Evolutionary conservation across 2,329 filamentous ascomycete species (phyloP), one percentile per base, ranked within the genome.

Genomic region (Macrophomina pseudophaseolina): DNA sequence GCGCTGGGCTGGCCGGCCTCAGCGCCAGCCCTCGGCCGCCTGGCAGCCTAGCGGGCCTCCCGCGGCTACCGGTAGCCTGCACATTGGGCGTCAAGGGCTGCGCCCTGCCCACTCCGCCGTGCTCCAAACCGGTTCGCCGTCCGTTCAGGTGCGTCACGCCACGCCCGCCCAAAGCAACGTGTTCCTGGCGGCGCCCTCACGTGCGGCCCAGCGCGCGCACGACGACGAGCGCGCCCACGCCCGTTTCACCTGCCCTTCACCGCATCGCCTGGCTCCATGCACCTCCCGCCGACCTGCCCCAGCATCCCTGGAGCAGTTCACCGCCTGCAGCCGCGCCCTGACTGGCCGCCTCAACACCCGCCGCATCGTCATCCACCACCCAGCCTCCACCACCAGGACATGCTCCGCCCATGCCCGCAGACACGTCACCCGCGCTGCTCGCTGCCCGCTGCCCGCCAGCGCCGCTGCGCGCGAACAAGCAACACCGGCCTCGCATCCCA

Each of bases 221-320:
- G 49, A 1, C 16, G 49, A 23, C 49, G 49, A 23, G 12, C 9
- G 23, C 30, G 9, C 14, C 30, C n/a, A 16, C 33, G 52, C 38
- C 52, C 33, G 32, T 56, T 56, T 56, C 32, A 44, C 42, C n/a
- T 42, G 28, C n/a, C 54, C 16, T 23, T 28, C 40, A 58, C 35
- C 35, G 40, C 35, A 38, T 38, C 35, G 35, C 4, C 6, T 38
- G 7, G 6, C 35, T 38, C 7, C 2, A 38, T 7, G 11, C 28
- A 30, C 71, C 73, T 74, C 73, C 68, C 76, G 76, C 74, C 76
- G 76, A 79, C 78, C 76, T 78, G 16, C 32, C 49, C 40, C 35
- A 32, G 63, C 64, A 78, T 78, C 75, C 75, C 76, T 78, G 75
- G 70, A 69, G 67, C 71, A 71, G 75, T 79, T 78, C 76, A 76